A percentile compares a stretch with the other conserved stretches of the same genome.
Evolutionary conservation across 352 stramenopile genomes (phyloP).

Genomic region (Globisporangium apiculatum): DNA sequence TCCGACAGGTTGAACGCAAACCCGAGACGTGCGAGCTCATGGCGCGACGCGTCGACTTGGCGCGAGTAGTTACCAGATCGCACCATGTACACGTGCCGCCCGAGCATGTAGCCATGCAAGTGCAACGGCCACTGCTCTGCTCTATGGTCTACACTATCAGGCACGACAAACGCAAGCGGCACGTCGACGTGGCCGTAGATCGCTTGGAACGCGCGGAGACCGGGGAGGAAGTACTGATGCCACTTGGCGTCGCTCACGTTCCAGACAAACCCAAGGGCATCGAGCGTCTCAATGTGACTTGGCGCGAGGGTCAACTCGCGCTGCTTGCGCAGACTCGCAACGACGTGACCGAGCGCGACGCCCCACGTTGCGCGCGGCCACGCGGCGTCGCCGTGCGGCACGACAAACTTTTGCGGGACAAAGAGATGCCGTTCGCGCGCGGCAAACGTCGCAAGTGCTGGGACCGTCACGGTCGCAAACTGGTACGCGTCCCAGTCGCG

Average conservation of each 20-base stretch:
- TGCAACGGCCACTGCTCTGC: conserved; percentile 31
- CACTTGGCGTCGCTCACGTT: conserved; percentile 68
- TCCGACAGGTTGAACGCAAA: conserved; percentile 62
- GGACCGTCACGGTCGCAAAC: conserved; percentile 50
- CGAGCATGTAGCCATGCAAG: conserved; percentile 51
- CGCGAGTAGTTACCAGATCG: conserved; percentile 48
- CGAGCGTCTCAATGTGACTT: conserved; percentile 65
- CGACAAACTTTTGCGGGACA: conserved; percentile 90
- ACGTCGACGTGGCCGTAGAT: conserved; percentile 55
- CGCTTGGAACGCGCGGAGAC: conserved; percentile 43
- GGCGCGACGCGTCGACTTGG: conserved; percentile 25
- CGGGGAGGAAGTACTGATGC: conserved; percentile 62
- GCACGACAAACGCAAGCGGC: conserved; percentile 56
- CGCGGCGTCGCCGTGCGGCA: conserved; percentile 46
- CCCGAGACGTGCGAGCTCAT: conserved; percentile 42
- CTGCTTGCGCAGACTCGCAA: conserved; percentile 85
- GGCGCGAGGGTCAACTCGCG: conserved; percentile 32
- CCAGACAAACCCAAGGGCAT: conserved; percentile 91
- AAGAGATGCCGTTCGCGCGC: conserved; percentile 79
- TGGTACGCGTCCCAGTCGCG: conserved; percentile 52
- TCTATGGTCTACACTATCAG: conserved; percentile 19
- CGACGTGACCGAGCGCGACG: conserved; percentile 78
- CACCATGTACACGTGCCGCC: conserved; percentile 64
- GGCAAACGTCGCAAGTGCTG: conserved; percentile 79
- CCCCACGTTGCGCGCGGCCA: conserved; percentile 84